Percentiles rank a stretch among this genome's conserved stretches.
phyloP scores from a whole-genome alignment of 2,329 filamentous ascomycete genomes.

The Arachnomyces sp. region DNA sequence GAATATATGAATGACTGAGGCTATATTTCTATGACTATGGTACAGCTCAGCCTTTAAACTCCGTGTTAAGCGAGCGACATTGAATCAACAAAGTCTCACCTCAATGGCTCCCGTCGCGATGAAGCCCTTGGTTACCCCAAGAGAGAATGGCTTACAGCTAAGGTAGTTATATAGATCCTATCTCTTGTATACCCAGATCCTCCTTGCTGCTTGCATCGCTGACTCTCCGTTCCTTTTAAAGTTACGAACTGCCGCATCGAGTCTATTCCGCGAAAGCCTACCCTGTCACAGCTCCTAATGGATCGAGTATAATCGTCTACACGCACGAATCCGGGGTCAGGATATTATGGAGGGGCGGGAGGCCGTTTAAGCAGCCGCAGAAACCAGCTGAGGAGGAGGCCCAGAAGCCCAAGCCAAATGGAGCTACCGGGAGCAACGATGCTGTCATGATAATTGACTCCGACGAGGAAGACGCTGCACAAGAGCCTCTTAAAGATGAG shows the following conservation, averaged over 20 bases:
- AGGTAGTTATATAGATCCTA: slow-evolving; percentile 23
- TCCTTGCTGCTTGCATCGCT: background rate
- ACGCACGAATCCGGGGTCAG: slow-evolving; percentile 51
- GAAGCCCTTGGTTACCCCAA: slow-evolving; percentile 29
- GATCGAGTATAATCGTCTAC: slow-evolving; percentile 53
- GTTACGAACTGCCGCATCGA: slow-evolving; percentile 53
- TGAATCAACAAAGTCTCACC: background rate
- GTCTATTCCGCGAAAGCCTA: slow-evolving; percentile 50
- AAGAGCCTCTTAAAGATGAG: slow-evolving; percentile 19
- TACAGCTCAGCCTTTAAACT: too few species aligned
- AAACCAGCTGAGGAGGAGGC: slow-evolving; percentile 13
- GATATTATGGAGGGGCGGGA: slow-evolving; percentile 54
- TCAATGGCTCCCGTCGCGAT: slow-evolving; percentile 22
- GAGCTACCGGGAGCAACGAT: slow-evolving; percentile 29
- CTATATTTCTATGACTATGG: too few species aligned
- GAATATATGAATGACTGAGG: too few species aligned
- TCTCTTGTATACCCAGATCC: background rate
- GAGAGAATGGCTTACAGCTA: slow-evolving; percentile 34
- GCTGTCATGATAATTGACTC: slow-evolving; percentile 49
- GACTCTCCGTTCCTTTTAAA: slow-evolving; percentile 21
- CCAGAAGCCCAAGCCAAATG: slow-evolving; percentile 31
- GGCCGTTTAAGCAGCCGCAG: slow-evolving; percentile 33
- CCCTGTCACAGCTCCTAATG: slow-evolving; percentile 50
- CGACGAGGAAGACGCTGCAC: slow-evolving; percentile 45
- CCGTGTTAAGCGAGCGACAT: background rate